Evolutionary conservation across 305 asterid species (phyloP).

Genomic region (Fraxinus latifolia): DNA sequence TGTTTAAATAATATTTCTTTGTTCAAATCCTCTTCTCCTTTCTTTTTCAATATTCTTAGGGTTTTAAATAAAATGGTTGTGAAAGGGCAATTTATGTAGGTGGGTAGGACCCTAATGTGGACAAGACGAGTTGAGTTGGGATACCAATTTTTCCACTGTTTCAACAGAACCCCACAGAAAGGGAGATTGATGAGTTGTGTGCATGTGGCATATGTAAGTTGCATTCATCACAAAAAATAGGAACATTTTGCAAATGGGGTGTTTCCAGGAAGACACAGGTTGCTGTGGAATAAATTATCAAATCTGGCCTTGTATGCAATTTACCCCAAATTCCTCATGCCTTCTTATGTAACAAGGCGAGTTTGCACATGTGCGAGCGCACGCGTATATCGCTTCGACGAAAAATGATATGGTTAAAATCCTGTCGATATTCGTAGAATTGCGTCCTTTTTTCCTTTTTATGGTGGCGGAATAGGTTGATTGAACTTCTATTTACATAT

Average conservation of each 20-base stretch:
- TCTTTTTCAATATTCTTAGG: neutral
- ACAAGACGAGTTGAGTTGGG: conserved; percentile 23
- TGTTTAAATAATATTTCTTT: too few species aligned
- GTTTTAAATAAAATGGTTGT: neutral
- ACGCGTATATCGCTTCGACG: neutral
- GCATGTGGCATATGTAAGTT: conserved; percentile 29
- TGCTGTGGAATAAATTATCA: neutral
- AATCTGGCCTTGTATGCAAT: neutral
- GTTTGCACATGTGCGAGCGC: neutral
- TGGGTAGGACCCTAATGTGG: conserved; percentile 14
- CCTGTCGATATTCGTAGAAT: neutral
- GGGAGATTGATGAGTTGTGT: conserved; percentile 38
- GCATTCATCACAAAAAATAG: conserved; percentile 1
- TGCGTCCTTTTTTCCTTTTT: neutral
- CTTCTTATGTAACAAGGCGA: neutral
- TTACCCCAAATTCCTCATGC: neutral
- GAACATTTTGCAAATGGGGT: neutral
- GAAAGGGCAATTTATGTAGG: neutral
- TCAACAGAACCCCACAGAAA: conserved; percentile 22
- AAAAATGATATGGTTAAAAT: neutral
- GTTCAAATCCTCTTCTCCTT: neutral
- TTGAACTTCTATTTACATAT: neutral
- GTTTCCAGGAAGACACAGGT: conserved; percentile 1
- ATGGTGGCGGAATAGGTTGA: neutral
- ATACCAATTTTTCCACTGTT: conserved; percentile 20